Evolutionary conservation across 202 grass and related monocot genomes (phyloP).

Genomic region (Elaeis oleifera): DNA sequence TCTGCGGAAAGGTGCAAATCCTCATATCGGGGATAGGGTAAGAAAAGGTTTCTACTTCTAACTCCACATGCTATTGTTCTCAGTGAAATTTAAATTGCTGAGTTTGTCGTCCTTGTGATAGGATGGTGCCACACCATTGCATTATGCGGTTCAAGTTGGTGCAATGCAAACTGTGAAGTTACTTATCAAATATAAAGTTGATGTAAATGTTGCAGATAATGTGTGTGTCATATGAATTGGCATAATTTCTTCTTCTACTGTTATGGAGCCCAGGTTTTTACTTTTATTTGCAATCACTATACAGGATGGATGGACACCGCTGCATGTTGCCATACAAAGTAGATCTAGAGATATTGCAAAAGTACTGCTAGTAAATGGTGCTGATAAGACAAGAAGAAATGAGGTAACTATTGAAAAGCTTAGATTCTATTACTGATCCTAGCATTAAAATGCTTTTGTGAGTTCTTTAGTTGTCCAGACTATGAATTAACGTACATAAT

Average conservation of each 20-base stretch:
- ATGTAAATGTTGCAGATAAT: conserved; percentile 78
- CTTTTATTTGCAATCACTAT: conserved; percentile 11
- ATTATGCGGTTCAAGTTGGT: conserved; percentile 92
- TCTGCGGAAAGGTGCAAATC: conserved; percentile 73
- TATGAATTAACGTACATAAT: too few species aligned
- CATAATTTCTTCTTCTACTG: conserved; percentile 14
- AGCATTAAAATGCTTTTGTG: background rate
- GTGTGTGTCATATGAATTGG: conserved; percentile 32
- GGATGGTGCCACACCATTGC: conserved; percentile 84
- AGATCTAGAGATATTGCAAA: conserved; percentile 77
- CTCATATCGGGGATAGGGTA: conserved; percentile 76
- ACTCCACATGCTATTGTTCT: background rate
- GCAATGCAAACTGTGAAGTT: conserved; percentile 86
- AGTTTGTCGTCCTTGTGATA: conserved; percentile 18
- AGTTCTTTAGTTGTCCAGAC: too few species aligned
- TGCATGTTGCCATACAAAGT: conserved; percentile 81
- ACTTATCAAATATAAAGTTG: conserved; percentile 74
- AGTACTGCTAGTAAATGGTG: conserved; percentile 69
- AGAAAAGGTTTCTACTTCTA: background rate
- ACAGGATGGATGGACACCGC: conserved; percentile 79
- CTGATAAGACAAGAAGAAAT: conserved; percentile 76
- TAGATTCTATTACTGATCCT: conserved; percentile 1
- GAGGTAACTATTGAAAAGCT: conserved; percentile 32
- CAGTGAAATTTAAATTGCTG: conserved; percentile 15
- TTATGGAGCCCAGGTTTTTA: background rate